A percentile compares a stretch with the other conserved stretches of the same genome.
phyloP scores from a whole-genome alignment of 1,139 yeast species.

The Kodamaea derodonti region DNA sequence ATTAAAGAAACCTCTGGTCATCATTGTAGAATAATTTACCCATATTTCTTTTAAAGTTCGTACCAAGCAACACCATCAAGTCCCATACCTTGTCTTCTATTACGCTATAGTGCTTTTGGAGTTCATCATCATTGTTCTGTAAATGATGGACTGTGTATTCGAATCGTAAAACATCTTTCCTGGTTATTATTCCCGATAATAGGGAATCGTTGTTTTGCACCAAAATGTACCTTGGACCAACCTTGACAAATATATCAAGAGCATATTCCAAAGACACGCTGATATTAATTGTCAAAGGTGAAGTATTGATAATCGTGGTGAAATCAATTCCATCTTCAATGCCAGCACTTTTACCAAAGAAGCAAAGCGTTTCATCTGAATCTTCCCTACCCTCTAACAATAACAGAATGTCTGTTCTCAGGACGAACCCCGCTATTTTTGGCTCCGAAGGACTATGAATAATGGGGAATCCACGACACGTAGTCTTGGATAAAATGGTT shows the following conservation, averaged over 20 bases:
- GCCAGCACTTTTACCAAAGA: conserved; percentile 1
- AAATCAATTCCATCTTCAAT: conserved; percentile 25
- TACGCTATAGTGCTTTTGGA: conserved; percentile 14
- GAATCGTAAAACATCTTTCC: conserved; percentile 64
- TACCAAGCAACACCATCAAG: conserved; percentile 22
- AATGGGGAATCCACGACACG: conserved; percentile 57
- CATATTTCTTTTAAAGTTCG: conserved; percentile 19
- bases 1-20: conserved; percentile 18
- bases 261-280: conserved; percentile 58
- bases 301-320: conserved; percentile 44
- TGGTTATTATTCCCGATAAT: conserved; percentile 58
- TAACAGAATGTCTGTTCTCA: conserved; percentile 30
- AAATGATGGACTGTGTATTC: conserved; percentile 34
- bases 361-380: background rate
- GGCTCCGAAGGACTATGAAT: conserved; percentile 30
- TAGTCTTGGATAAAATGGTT: conserved; percentile 32
- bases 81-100: conserved; percentile 39
- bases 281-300: conserved; percentile 62
- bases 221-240: conserved; percentile 76
- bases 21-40: conserved; percentile 33
- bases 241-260: conserved; percentile 64
- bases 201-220: conserved; percentile 52
- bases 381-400: conserved; percentile 16
- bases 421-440: conserved; percentile 32
- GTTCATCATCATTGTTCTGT: conserved; percentile 12